These are phyloP conservation scores for Apostasia shenzhenica DNA, from an alignment of 106 monocot species.

Conservation along the genomic window DNA sequence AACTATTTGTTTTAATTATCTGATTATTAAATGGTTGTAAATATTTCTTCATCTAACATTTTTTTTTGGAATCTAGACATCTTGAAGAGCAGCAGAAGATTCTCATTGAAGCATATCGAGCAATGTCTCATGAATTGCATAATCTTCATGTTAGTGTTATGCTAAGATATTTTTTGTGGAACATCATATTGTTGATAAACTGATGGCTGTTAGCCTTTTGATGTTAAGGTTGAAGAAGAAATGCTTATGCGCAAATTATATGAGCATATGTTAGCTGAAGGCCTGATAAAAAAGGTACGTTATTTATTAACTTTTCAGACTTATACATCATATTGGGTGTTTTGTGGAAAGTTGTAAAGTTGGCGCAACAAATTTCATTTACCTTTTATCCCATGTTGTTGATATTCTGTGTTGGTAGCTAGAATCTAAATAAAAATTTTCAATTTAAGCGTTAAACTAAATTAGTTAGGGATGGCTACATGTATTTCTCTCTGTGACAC, in stretches of 20 bases:
- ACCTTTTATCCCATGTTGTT: no score
- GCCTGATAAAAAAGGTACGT: conserved; percentile 56
- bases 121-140: conserved; percentile 85
- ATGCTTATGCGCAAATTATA: conserved; percentile 89
- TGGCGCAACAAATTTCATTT: no score
- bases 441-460: no score
- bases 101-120: conserved; percentile 66
- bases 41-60: background rate
- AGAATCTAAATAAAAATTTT: no score
- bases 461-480: no score
- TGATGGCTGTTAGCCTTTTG: background rate
- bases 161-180: background rate
- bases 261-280: conserved; percentile 63
- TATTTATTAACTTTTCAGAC: no score
- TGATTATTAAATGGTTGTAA: background rate
- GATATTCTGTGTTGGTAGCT: no score
- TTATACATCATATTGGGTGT: no score
- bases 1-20: background rate
- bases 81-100: conserved; percentile 73
- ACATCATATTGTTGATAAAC: background rate
- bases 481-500: no score
- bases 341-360: no score
- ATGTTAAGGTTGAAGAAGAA: conserved; percentile 81
- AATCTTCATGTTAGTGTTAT: conserved; percentile 49
- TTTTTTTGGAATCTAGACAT: conserved; percentile 40